Percentiles rank a stretch among this genome's conserved stretches.
These are phyloP conservation scores for Geotrichum klebahnii DNA, from an alignment of 1,139 yeast genomes.

Conservation along the genomic window DNA sequence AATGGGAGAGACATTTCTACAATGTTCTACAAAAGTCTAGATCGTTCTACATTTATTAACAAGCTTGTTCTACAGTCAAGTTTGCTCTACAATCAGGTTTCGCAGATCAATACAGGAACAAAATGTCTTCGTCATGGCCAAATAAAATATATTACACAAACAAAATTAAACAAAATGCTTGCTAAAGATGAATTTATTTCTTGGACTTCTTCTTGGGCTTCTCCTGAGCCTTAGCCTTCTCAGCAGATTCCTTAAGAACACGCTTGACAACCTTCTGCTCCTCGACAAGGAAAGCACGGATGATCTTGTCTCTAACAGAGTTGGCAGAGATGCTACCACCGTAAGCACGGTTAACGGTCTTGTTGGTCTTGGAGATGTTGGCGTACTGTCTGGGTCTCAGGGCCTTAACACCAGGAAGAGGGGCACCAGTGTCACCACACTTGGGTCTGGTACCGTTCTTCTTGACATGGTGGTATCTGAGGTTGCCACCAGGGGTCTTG, in stretches of 20 bases:
- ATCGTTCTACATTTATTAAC: too few species aligned
- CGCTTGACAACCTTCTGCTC: conserved; percentile 99
- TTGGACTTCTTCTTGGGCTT: conserved; percentile 36
- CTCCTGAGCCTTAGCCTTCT: conserved; percentile 67
- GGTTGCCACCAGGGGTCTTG: conserved; percentile 99
- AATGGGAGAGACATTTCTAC: too few species aligned
- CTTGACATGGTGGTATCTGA: conserved; percentile 95
- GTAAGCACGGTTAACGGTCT: conserved; percentile 98
- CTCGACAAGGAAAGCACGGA: conserved; percentile 98
- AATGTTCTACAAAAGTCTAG: too few species aligned
- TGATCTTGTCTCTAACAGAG: conserved; percentile 97
- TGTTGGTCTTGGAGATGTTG: conserved; percentile 87
- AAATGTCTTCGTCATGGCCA: not conserved
- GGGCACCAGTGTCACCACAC: conserved; percentile 97
- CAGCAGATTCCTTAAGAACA: conserved; percentile 91
- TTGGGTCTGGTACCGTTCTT: conserved; percentile 92
- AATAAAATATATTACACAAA: not conserved
- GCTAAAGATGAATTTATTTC: conserved; percentile 23
- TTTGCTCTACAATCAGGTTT: too few species aligned
- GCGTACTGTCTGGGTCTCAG: conserved; percentile 98
- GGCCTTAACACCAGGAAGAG: conserved; percentile 82
- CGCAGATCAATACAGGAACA: too few species aligned
- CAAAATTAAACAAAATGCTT: not conserved
- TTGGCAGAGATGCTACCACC: conserved; percentile 98
- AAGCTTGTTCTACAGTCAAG: too few species aligned